Evolutionary conservation across 163 green algal species (phyloP), one percentile per base, ranked within the genome.

Genomic region (Volvox carteri): DNA sequence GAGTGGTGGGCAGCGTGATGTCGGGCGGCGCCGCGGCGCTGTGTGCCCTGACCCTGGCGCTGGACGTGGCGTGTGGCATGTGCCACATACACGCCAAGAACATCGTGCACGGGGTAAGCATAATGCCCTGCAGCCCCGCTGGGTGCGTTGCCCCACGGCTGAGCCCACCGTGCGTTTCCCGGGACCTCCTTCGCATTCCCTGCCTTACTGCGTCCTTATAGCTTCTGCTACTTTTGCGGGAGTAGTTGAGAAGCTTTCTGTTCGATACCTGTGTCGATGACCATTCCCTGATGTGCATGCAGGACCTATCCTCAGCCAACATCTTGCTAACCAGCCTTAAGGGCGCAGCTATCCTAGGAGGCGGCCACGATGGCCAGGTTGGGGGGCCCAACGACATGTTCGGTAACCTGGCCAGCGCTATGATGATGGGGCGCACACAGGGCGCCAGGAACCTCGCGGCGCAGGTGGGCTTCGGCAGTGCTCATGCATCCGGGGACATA

Each of bases 11-110:
- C 50, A 75, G 37, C 68, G 37, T 88, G 23, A 18, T 50, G 0
- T 33, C 48, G 9, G 83, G 83, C 48, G 83, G 83, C 67, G 83
- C 83, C 0, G 48, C 83, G 21, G 35, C 83, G 33, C 83, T 88
- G 35, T 88, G 83, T 37, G 83, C 83, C 2, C 72, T 89, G 39
- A 89, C 67, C 1, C 52, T 89, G 84, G 84, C 84, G 0, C 52
- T 89, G 72, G 84, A 89, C 54, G 84, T 89, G 52, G 72, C 72
- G n/a, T 50, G n/a, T 19, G 84, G 84, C 52, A 84, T 89, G 72
- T 50, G 25, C 16, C 84, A 89, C 84, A 89, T 89, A 30, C 84
- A 89, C 72, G 9, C 54, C 39, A 84, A 89, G 41, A 89, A 89
- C 72, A 89, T 89, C 37, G 72, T 89, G 37, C 84, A 89, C 18